A percentile compares a stretch with the other conserved stretches of the same genome.
Conservation (phyloP, 2,329 filamentous ascomycete species). For the Parastagonospora avenae region DNA sequence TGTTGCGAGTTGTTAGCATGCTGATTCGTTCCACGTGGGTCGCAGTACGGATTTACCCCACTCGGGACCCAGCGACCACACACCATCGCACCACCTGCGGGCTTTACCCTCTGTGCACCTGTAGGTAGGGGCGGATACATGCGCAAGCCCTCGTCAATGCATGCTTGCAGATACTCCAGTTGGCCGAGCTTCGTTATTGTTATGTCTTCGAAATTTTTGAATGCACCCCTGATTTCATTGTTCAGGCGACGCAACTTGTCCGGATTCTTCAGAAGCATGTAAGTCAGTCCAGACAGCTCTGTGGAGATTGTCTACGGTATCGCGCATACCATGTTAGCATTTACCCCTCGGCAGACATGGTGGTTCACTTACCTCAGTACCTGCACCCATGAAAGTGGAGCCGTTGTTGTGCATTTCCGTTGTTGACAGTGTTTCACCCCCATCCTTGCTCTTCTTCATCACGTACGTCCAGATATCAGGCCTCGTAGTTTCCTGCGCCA, state of each 20-base stretch:
- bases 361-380: constrained; percentile 18
- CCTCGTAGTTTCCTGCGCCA: constrained; percentile 24
- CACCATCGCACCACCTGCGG: constrained; percentile 29
- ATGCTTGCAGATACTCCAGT: constrained; percentile 49
- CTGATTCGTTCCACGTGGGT: neutral
- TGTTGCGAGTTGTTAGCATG: constrained; percentile 4
- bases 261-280: constrained; percentile 26
- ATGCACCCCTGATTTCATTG: constrained; percentile 25
- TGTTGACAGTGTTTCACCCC: constrained; percentile 11
- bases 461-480: constrained; percentile 49
- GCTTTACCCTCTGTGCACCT: constrained; percentile 35
- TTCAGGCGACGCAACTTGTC: constrained; percentile 18
- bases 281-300: constrained; percentile 31
- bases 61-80: constrained; percentile 42
- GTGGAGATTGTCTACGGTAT: constrained; percentile 27
- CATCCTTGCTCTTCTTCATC: constrained; percentile 24
- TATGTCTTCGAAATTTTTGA: constrained; percentile 20
- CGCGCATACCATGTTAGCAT: too few species aligned
- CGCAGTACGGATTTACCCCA: constrained; percentile 12
- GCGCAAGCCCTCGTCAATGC: constrained; percentile 52
- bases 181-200: constrained; percentile 18
- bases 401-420: constrained; percentile 37
- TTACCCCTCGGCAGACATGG: too few species aligned
- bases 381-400: constrained; percentile 31
- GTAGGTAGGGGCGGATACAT: constrained; percentile 51